Evolutionary conservation across 2,329 filamentous ascomycete genomes (phyloP), one percentile per base, ranked within the genome.

Genomic region (Aspergillus niger): DNA sequence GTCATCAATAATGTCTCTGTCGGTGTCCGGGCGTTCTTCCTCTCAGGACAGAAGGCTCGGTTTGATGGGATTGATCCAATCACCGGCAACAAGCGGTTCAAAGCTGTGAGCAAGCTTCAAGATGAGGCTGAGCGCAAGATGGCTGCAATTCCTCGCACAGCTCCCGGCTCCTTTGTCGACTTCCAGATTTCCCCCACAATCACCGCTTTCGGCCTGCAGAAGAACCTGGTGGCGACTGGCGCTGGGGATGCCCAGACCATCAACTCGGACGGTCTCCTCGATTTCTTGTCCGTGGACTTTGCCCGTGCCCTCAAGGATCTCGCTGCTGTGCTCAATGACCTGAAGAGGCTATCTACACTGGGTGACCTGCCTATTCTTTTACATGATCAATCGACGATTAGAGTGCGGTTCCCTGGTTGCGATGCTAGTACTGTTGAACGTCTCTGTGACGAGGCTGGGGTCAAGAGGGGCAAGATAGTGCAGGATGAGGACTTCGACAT

Each of bases 1-100:
- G 92, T 98, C 50, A 86, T 98, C 55, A 90, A 95, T 76, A 97
- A 97, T 77, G 94, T 97, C n/a, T 96, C 92, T 11, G 89, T 92
- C 68, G 95, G 92, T 5, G 89, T 98, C 71, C 88, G 95, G 57
- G 93, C 92, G 11, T 97, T 99, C 78, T 89, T 91, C 79, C 83
- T 97, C n/a, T 92, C 91, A 0, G 95, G 95, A 0, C 88, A 96
- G 71, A 95, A 93, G 75, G 89, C 90, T 8, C 90, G 91, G 60
- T 97, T 93, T 69, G 91, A 97, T 73, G 94, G 94, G 11, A 75
- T 89, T 47, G 87, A 89, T 57, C 77, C 85, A 15, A 72, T 71
- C 32, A 86, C 84, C 10, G 93, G 93, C 48, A 88, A 93, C 77
- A 90, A 90, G 78, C 85, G 86, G 61, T 97, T 92, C 81, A 89